Percentiles rank a stretch among this genome's conserved stretches.
Evolutionary conservation across 257 asterid species (phyloP).

Genomic region (Handroanthus guayacan): DNA sequence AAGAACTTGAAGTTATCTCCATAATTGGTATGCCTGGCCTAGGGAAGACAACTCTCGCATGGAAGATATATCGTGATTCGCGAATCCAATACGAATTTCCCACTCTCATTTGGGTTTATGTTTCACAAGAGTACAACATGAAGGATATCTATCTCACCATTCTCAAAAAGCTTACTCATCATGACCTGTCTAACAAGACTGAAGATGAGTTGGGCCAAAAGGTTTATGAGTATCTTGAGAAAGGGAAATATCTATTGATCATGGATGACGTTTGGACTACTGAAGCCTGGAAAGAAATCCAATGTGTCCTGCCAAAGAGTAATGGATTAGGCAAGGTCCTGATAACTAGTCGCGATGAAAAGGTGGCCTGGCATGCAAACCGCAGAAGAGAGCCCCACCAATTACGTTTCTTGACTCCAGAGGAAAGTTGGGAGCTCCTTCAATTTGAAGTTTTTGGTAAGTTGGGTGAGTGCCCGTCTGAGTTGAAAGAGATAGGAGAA

Average conservation of each 20-base stretch:
- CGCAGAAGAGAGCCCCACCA: background rate
- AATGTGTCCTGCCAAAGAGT: fast-evolving
- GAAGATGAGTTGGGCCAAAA: background rate
- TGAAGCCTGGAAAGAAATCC: background rate
- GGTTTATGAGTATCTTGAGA: background rate
- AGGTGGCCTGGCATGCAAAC: constrained; percentile 13
- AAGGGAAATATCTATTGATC: background rate
- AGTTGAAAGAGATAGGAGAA: background rate
- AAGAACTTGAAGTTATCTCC: background rate
- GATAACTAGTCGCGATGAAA: background rate
- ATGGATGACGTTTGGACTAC: constrained; percentile 15
- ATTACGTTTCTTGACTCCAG: background rate
- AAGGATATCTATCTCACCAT: constrained; percentile 12
- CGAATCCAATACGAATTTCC: background rate
- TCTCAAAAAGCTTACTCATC: background rate
- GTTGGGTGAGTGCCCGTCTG: background rate
- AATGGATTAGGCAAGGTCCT: background rate
- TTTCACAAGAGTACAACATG: constrained; percentile 7
- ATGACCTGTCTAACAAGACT: background rate
- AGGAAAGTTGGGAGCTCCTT: constrained; percentile 29
- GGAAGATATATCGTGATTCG: background rate
- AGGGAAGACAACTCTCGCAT: constrained; percentile 20
- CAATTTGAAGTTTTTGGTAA: constrained; percentile 1
- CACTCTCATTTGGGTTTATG: constrained; percentile 25
- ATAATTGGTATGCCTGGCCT: constrained; percentile 32